These are phyloP conservation scores for Mallotus repandus DNA, from an alignment of 441 rosid genomes.

Conservation along the genomic window DNA sequence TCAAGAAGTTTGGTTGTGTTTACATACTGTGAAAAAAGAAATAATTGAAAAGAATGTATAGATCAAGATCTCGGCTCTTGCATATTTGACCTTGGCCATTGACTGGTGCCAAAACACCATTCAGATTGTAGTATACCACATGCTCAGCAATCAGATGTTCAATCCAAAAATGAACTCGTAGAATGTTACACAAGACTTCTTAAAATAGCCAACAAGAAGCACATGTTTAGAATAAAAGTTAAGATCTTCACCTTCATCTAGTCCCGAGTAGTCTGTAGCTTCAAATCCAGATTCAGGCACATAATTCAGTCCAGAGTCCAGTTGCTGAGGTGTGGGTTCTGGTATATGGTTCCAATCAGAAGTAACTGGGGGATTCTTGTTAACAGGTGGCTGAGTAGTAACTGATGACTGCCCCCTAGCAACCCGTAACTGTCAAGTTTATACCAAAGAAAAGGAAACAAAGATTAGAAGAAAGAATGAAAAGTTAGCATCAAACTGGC, in stretches of 20 bases:
- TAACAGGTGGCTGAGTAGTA: conserved; percentile 37
- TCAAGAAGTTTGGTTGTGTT: neutral
- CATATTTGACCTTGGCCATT: neutral
- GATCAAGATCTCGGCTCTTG: neutral
- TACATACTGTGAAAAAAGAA: neutral
- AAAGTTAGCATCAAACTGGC: conserved; percentile 8
- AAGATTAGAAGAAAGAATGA: neutral
- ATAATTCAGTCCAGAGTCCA: conserved; percentile 33
- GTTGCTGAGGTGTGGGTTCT: conserved; percentile 36
- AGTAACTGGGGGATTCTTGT: conserved; percentile 31
- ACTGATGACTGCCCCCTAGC: conserved; percentile 49
- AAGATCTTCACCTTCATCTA: conserved; percentile 50
- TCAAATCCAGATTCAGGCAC: conserved; percentile 48
- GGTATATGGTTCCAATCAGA: conserved; percentile 53
- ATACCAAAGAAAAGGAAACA: conserved; percentile 12
- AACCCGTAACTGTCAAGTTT: conserved; percentile 44
- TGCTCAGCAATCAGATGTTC: neutral
- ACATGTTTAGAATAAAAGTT: neutral
- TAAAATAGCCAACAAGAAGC: neutral
- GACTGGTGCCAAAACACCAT: conserved; percentile 5
- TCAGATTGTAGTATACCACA: neutral
- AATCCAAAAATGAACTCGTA: neutral
- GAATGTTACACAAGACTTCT: neutral
- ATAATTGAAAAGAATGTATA: neutral
- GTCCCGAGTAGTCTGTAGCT: conserved; percentile 44